Evolutionary conservation across 352 stramenopile species (phyloP).

Genomic region (Halophytophthora polymorphica): DNA sequence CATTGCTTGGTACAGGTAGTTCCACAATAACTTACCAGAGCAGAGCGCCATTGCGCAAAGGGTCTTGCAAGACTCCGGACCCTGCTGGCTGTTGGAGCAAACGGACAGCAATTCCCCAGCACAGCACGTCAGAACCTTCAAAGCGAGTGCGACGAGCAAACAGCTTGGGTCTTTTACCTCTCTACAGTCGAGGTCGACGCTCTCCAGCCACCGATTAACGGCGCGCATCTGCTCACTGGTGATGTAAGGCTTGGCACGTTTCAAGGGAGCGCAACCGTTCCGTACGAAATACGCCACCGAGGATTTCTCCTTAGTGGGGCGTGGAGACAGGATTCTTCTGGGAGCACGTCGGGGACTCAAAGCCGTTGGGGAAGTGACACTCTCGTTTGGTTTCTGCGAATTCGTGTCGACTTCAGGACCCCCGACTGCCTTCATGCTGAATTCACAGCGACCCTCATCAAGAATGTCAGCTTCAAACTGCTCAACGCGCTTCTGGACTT

Average conservation of each 20-base stretch:
- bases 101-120: background rate
- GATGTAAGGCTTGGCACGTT: conserved; percentile 22
- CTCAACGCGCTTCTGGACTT: conserved; percentile 7
- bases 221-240: conserved; percentile 27
- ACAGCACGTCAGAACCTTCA: background rate
- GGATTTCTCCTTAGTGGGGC: background rate
- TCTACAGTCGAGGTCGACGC: conserved; percentile 14
- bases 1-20: no score
- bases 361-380: no score
- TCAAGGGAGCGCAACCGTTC: conserved; percentile 7
- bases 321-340: conserved; percentile 1
- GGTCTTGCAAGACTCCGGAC: conserved; percentile 28
- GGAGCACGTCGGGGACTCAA: background rate
- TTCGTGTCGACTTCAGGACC: no score
- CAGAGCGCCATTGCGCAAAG: conserved; percentile 34
- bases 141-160: background rate
- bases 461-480: background rate
- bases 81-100: conserved; percentile 3
- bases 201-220: conserved; percentile 28
- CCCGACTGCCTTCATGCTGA: no score
- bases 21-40: conserved; percentile 22
- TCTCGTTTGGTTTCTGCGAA: no score
- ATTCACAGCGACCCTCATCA: no score
- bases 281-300: background rate
- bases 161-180: conserved; percentile 2